These are phyloP conservation scores for Dactylonectria estremocensis DNA, from an alignment of 2,329 filamentous ascomycete genomes.

Conservation along the genomic window DNA sequence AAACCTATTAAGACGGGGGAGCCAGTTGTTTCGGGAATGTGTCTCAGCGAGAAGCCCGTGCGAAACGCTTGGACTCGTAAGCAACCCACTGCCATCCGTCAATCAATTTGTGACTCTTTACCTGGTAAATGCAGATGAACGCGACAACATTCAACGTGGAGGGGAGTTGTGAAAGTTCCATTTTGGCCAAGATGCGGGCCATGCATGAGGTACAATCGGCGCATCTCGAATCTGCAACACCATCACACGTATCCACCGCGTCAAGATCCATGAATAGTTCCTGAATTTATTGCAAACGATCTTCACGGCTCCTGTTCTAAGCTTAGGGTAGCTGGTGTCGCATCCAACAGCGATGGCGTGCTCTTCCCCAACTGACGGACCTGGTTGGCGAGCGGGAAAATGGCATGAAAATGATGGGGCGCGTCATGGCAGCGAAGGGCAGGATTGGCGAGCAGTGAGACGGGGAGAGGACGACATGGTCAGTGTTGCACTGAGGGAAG, in stretches of 20 bases:
- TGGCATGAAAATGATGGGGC: background rate
- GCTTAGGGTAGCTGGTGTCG: slow-evolving; percentile 9
- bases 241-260: background rate
- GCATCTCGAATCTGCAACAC: background rate
- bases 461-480: background rate
- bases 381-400: background rate
- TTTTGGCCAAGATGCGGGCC: background rate
- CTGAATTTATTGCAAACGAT: background rate
- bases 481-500: background rate
- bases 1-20: slow-evolving; percentile 11
- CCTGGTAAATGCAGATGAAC: background rate
- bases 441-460: slow-evolving; percentile 1
- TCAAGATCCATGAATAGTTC: background rate
- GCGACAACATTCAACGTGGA: background rate
- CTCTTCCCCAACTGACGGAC: background rate
- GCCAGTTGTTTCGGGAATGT: slow-evolving; percentile 17
- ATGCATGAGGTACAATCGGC: background rate
- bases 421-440: slow-evolving; percentile 1
- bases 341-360: slow-evolving; percentile 2
- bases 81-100: background rate
- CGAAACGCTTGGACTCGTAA: slow-evolving; percentile 18
- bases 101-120: background rate
- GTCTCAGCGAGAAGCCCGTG: slow-evolving; percentile 20
- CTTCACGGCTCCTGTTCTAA: slow-evolving; percentile 2
- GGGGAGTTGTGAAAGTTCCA: slow-evolving; percentile 6